phyloP scores from a whole-genome alignment of 2,329 filamentous ascomycete genomes.

The Exophiala bonariae region DNA sequence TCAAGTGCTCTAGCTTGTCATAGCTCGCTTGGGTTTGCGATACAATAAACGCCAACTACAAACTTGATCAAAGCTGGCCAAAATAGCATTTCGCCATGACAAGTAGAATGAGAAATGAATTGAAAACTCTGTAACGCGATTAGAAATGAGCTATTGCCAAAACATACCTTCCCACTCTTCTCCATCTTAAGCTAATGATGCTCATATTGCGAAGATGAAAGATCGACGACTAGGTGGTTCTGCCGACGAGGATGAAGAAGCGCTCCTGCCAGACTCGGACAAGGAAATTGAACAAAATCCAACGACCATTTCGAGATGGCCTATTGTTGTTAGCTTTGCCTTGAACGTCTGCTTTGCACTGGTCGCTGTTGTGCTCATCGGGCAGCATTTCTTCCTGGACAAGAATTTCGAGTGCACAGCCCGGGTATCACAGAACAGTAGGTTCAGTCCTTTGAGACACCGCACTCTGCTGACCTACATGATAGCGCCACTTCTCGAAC shows the following conservation, averaged over 20 bases:
- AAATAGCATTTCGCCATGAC: too few species aligned
- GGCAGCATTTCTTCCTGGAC: neutral
- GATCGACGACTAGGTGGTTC: too few species aligned
- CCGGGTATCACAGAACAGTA: constrained; percentile 1
- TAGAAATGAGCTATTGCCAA: too few species aligned
- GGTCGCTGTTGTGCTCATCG: neutral
- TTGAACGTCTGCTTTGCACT: neutral
- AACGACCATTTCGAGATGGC: neutral
- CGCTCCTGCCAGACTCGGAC: neutral
- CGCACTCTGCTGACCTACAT: neutral
- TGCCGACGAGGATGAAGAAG: neutral
- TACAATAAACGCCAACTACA: too few species aligned
- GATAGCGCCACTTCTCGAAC: neutral
- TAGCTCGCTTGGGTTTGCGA: too few species aligned
- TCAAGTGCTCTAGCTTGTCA: too few species aligned
- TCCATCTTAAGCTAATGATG: too few species aligned
- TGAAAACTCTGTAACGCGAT: too few species aligned
- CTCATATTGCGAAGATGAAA: too few species aligned
- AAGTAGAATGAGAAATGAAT: too few species aligned
- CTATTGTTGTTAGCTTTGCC: neutral
- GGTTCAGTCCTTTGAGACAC: neutral
- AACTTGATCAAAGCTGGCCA: too few species aligned
- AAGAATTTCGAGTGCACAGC: neutral
- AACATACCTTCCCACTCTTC: too few species aligned
- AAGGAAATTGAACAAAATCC: neutral